These are phyloP conservation scores for Coniochaeta pulveracea DNA, from an alignment of 2,329 filamentous ascomycete genomes.

Conservation along the genomic window DNA sequence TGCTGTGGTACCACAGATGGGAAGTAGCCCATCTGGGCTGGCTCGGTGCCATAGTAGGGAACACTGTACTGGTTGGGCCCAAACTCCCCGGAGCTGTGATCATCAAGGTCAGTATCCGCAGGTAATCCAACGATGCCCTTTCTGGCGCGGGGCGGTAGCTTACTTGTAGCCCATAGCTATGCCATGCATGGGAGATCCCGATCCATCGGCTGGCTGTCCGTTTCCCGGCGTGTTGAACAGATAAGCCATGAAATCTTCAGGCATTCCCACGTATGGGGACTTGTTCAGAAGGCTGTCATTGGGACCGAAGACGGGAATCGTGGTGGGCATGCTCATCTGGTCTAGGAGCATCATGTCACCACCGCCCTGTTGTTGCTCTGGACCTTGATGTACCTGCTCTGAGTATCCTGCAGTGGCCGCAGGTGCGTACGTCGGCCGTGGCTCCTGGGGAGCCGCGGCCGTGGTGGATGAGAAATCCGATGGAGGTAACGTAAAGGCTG, in stretches of 20 bases:
- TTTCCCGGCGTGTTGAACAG: constrained; percentile 65
- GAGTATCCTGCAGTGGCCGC: constrained; percentile 30
- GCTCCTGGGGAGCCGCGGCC: constrained; percentile 22
- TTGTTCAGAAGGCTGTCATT: constrained; percentile 68
- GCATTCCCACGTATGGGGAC: constrained; percentile 73
- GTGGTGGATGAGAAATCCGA: constrained; percentile 40
- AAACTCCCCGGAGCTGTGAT: constrained; percentile 40
- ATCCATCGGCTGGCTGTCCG: constrained; percentile 35
- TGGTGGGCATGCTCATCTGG: constrained; percentile 51
- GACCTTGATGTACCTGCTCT: too few relatives aligned
- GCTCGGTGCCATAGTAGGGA: constrained; percentile 37
- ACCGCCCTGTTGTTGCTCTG: constrained; percentile 27
- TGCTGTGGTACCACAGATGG: constrained; percentile 53
- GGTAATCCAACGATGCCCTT: too few relatives aligned
- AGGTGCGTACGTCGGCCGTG: constrained; percentile 22
- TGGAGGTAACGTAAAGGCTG: constrained; percentile 51
- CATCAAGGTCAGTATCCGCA: constrained; percentile 13
- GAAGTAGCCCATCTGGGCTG: constrained; percentile 40
- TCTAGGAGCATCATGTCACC: constrained; percentile 50
- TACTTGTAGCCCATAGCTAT: constrained; percentile 38
- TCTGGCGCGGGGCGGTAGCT: constrained; percentile 15
- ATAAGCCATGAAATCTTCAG: constrained; percentile 79
- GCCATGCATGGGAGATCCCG: constrained; percentile 40
- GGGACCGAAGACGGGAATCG: constrained; percentile 73
- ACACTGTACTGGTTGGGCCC: constrained; percentile 32